A percentile compares a stretch with the other conserved stretches of the same genome.
Conservation (phyloP, 345 rosid genomes). For the Camelina hispida region DNA sequence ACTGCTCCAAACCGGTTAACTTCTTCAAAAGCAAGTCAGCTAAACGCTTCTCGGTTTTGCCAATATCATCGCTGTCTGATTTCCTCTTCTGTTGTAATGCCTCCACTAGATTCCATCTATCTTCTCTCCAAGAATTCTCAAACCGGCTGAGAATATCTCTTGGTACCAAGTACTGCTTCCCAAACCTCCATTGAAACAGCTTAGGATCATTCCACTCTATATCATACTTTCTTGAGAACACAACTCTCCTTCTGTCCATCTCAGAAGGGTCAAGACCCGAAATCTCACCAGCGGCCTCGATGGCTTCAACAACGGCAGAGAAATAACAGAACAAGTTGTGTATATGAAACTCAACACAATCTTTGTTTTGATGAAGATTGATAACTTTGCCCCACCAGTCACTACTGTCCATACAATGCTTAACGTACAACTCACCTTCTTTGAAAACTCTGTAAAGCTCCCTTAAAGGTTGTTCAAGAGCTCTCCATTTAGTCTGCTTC, state of each 20-base stretch:
- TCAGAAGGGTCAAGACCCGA: constrained; percentile 83
- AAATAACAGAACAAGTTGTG: constrained; percentile 73
- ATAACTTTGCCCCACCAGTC: constrained; percentile 88
- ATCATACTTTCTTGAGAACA: constrained; percentile 70
- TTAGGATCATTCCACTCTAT: constrained; percentile 74
- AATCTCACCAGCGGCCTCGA: constrained; percentile 76
- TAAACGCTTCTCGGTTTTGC: constrained; percentile 61
- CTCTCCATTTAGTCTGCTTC: constrained; percentile 80
- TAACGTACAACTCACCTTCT: constrained; percentile 82
- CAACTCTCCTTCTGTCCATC: constrained; percentile 74
- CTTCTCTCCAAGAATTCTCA: constrained; percentile 74
- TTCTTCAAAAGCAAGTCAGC: constrained; percentile 70
- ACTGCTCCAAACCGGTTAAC: constrained; percentile 48
- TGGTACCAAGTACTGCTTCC: constrained; percentile 76
- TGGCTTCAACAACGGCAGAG: constrained; percentile 75
- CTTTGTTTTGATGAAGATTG: constrained; percentile 74
- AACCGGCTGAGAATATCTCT: constrained; percentile 54
- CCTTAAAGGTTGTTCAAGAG: constrained; percentile 75
- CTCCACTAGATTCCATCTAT: constrained; percentile 75
- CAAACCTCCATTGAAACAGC: constrained; percentile 74
- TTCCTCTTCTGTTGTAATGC: constrained; percentile 63
- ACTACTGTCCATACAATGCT: constrained; percentile 66
- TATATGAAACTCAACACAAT: constrained; percentile 76
- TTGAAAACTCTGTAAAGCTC: constrained; percentile 75
- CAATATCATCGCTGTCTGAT: constrained; percentile 41